A percentile compares a stretch with the other conserved stretches of the same genome.
Evolutionary conservation across 2,329 filamentous ascomycete species (phyloP).

Genomic region (Calonectria honghensis): DNA sequence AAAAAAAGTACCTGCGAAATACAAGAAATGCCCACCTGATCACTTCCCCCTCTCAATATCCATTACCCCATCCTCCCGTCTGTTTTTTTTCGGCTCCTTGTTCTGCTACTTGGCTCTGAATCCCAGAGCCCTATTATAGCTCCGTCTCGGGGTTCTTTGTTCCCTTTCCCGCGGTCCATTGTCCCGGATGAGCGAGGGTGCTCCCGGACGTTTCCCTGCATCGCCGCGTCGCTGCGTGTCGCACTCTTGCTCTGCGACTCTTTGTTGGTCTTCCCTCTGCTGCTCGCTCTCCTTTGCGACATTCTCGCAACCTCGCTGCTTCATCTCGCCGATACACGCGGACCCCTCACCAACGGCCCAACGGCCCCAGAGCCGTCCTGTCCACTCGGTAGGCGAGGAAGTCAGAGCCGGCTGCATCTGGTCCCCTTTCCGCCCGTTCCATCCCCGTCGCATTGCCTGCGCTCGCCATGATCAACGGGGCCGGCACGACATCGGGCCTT

Average conservation of each 20-base stretch:
- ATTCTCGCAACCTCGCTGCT: constrained; percentile 38
- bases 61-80: constrained; percentile 23
- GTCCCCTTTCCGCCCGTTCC: constrained; percentile 24
- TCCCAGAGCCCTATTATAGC: constrained; percentile 28
- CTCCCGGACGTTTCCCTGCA: constrained; percentile 36
- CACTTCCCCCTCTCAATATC: constrained; percentile 4
- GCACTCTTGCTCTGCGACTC: constrained; percentile 26
- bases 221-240: constrained; percentile 32
- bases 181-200: constrained; percentile 42
- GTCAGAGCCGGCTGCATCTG: constrained; percentile 32
- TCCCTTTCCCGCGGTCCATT: constrained; percentile 42
- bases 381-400: constrained; percentile 28
- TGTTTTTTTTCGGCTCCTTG: not conserved
- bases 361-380: constrained; percentile 24
- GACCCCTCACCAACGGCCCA: constrained; percentile 28
- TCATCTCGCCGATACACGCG: constrained; percentile 38
- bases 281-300: constrained; percentile 12
- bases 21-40: constrained; percentile 21
- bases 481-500: constrained; percentile 51
- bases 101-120: constrained; percentile 8
- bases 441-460: constrained; percentile 37
- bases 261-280: constrained; percentile 5
- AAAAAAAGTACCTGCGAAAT: constrained; percentile 17
- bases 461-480: constrained; percentile 54
- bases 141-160: constrained; percentile 37